phyloP scores from a whole-genome alignment of 306 rosid species.

The Lotus japonicus region DNA sequence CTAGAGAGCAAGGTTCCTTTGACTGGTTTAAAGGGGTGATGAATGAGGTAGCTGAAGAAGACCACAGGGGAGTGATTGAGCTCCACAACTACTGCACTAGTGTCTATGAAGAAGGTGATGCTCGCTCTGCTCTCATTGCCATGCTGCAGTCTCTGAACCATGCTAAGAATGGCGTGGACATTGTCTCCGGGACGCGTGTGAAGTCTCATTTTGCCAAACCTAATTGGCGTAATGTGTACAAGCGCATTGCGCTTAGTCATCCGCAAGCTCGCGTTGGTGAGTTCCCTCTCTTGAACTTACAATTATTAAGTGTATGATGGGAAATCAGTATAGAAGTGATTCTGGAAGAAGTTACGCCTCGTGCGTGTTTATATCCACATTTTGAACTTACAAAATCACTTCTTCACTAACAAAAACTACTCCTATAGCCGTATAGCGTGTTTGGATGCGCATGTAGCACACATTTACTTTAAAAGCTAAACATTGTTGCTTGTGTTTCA shows the following conservation, averaged over 20 bases:
- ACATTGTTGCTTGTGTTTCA: too few species aligned
- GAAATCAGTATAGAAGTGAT: too few species aligned
- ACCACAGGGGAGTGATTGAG: slow-evolving; percentile 46
- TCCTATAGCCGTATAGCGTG: too few species aligned
- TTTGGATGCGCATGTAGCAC: too few species aligned
- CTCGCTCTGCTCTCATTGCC: slow-evolving; percentile 69
- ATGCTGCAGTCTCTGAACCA: slow-evolving; percentile 60
- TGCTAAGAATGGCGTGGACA: slow-evolving; percentile 60
- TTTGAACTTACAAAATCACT: too few species aligned
- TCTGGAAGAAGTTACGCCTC: too few species aligned
- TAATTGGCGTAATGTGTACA: slow-evolving; percentile 55
- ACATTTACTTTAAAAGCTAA: too few species aligned
- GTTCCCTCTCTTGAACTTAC: slow-evolving; percentile 8
- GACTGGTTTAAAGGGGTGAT: slow-evolving; percentile 67
- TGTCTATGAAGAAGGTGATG: slow-evolving; percentile 74
- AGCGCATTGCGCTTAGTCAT: slow-evolving; percentile 51
- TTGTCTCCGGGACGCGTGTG: slow-evolving; percentile 56
- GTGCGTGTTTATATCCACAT: too few species aligned
- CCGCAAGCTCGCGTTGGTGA: slow-evolving; percentile 47
- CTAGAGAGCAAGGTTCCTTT: slow-evolving; percentile 61
- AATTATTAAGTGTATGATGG: neutral
- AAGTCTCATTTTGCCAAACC: slow-evolving; percentile 71
- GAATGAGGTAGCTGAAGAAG: slow-evolving; percentile 60
- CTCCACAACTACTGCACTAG: slow-evolving; percentile 63
- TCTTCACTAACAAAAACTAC: too few species aligned